Evolutionary conservation across 129 eudicot species (phyloP), one percentile per base, ranked within the genome.

Genomic region (Sambucus nigra): DNA sequence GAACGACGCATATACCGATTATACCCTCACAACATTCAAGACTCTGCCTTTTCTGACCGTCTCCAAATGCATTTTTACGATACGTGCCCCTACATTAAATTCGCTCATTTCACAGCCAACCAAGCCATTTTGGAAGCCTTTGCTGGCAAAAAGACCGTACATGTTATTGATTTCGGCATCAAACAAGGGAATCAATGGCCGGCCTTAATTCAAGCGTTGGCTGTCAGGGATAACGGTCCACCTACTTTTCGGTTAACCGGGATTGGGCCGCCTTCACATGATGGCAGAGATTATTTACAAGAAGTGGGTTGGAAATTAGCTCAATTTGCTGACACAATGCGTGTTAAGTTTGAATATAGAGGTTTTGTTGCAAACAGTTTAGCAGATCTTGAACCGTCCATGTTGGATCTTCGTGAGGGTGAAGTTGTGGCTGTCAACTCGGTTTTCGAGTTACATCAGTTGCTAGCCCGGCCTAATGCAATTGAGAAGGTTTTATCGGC

Each of bases 171-270:
- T 80, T 88, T 84, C 44, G 66, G 97, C 20, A 72, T 88, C 74
- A 88, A 88, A 8, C 94, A 88, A 31, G 96, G 96, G 19, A 76
- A 76, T 83, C 96, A 88, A 50, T 88, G 96, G 96, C 96, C 96
- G 19, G 89, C 96, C 20, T 67, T 88, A 61, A 68, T 88, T 69
- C 96, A 88, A 12, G 94, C 89, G 3, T 42, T 88, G 17, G 96
- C 97, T 1, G 51, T 80, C 0, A 48, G 84, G 18, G 78, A 84
- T 4, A 86, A 86, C 2, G 97, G 97, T 9, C 94, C 97, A 3
- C 97, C 97, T 1, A 57, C 60, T 25, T 88, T 88, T 10, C 55
- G 97, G 19, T 62, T 88, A 35, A 83, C 94, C 21, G 94, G 86
- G 6, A 74, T 88, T 1, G 94, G 96, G n/a, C 87, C 94, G 0